Evolutionary conservation across 2,329 filamentous ascomycete species (phyloP), one percentile per base, ranked within the genome.

Genomic region (Colletotrichum sp.): DNA sequence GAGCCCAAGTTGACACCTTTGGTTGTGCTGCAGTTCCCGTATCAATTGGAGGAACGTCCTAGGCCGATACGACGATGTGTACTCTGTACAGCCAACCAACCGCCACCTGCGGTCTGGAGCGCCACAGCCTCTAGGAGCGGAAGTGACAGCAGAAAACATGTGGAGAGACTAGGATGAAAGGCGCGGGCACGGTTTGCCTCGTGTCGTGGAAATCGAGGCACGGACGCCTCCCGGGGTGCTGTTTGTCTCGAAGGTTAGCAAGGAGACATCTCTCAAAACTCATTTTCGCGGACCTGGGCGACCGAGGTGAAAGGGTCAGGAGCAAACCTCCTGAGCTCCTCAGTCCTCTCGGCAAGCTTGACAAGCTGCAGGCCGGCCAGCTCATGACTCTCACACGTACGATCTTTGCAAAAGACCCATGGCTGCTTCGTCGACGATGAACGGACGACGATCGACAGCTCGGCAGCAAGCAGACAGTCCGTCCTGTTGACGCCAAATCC

Each of bases 141-240:
- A 75, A 52, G 32, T 67, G 62, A 72, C 24, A 73, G 59, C 32
- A 69, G 63, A 69, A 73, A 69, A 59, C 39, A 64, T 59, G 73
- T 73, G 62, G 64, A 73, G 73, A 44, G 73, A 36, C 63, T 39
- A 64, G 72, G 62, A 75, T 75, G 60, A 71, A 60, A 71, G 60
- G 62, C 71, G 62, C 49, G 49, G 69, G 36, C 52, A 44, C 34
- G 62, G 34, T 71, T 52, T 62, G 72, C 59, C 60, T 62, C 72
- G 69, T 71, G 72, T 71, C 63, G 21, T 70, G 24, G n/a, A 36
- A 28, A 67, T 36, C 24, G 68, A 49, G 55, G 60, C 68, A 67
- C 69, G 63, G 63, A 39, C 69, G 36, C 52, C 59, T 44, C 28
- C 57, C 16, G 32, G 44, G n/a, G n/a, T 36, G 44, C 7, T 68